Base-by-base conservation (phyloP, 73 alveolate species). In the Breviolum minutum region DNA sequence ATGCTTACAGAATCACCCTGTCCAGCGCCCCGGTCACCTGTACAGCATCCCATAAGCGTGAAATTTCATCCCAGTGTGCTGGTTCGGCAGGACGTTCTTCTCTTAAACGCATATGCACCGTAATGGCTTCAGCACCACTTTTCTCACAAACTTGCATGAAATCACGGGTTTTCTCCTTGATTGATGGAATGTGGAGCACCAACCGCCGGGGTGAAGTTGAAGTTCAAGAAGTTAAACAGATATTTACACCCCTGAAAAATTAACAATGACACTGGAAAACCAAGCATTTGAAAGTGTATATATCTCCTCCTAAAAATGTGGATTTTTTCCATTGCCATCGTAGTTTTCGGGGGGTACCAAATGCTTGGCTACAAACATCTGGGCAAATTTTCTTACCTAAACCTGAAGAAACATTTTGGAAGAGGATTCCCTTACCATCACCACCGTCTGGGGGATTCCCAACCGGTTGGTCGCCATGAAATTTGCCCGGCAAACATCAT, bases 71-170 rank as follows among this genome's bases (percentile, higher is more conserved):
- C 99, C 99, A 99, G 48, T 85, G 99, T 48, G 99, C 99, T 32
- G 99, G 99, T 60, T 98, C 99, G 62, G 95, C 99, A 0, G 99
- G 96, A 97, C 99, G 99, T 96, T 99, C 99, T 62, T 97, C 99
- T n/a, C 99, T 94, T 84, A 90, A 93, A 24, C 97, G 97, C 66
- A 92, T 83, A 90, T 92, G 97, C 90, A 92, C 97, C 64, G 99
- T 83, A 60, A 99, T 94, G 86, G 99, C 91, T 64, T 94, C 99
- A 60, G 99, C 99, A 9, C 99, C 99, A 73, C 99, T 94, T 20
- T 69, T 86, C 94, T 94, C 99, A 30, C 93, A 79, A 17, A 79
- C 60, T 88, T 63, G 99, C 87, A 99, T 92, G 95, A 97, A 99
- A 54, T 99, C 96, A 3, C 97, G 83, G 24, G 99, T 96, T 70